These are phyloP conservation scores for Keithomyces neogunnii DNA, from an alignment of 2,329 filamentous ascomycete genomes.

Conservation along the genomic window DNA sequence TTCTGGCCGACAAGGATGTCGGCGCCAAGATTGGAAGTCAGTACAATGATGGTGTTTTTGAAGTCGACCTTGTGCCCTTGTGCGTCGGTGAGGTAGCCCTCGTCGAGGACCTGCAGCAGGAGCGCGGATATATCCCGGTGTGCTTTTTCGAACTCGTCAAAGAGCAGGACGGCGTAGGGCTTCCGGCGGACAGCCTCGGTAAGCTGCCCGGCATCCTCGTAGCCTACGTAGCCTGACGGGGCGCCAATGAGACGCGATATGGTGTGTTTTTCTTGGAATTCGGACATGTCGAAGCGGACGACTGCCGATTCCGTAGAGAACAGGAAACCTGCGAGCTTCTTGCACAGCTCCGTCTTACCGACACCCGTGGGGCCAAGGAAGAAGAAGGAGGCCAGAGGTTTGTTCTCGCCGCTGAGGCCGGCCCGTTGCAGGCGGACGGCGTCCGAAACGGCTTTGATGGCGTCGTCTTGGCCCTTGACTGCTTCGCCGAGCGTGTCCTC, in stretches of 20 bases:
- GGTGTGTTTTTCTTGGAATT: constrained; percentile 96
- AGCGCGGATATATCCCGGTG: constrained; percentile 91
- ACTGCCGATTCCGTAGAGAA: constrained; percentile 90
- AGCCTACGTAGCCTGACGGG: constrained; percentile 91
- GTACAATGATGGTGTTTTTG: constrained; percentile 89
- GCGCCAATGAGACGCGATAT: constrained; percentile 87
- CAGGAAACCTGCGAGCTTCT: constrained; percentile 86
- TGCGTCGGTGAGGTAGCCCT: constrained; percentile 89
- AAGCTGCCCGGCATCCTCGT: constrained; percentile 92
- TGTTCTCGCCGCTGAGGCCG: constrained; percentile 82
- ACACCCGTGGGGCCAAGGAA: constrained; percentile 95
- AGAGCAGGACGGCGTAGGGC: constrained; percentile 87
- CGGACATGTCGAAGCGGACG: constrained; percentile 92
- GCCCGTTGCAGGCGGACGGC: constrained; percentile 91
- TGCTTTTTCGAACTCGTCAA: constrained; percentile 97
- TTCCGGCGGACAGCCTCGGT: constrained; percentile 93
- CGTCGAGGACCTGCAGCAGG: constrained; percentile 87
- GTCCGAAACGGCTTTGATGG: constrained; percentile 81
- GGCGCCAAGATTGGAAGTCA: constrained; percentile 92
- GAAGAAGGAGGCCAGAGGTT: constrained; percentile 91
- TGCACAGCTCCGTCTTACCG: constrained; percentile 95
- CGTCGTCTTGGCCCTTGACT: constrained; percentile 89
- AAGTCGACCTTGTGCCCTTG: constrained; percentile 98
- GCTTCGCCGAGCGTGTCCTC: constrained; percentile 78
- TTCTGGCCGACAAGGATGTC: constrained; percentile 79